Evolutionary conservation across 257 asterid genomes (phyloP), one percentile per base, ranked within the genome.

Genomic region (Fraxinus excelsior): DNA sequence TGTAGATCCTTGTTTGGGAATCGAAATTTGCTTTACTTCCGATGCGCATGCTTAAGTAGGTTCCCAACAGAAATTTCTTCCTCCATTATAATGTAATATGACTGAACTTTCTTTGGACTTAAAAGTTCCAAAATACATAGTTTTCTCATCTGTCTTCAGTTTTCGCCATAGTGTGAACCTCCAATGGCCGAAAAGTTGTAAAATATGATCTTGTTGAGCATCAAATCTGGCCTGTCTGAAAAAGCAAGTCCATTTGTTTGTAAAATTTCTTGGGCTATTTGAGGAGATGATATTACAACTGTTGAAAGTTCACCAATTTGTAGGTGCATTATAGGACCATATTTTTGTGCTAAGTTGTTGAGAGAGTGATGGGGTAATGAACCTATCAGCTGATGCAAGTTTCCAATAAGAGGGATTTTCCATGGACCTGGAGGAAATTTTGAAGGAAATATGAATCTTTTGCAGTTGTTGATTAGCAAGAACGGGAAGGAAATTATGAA

Each of bases 141-240:
- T 28, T 75, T 79, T 6, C 77, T 49, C 58, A 79, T 7, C 23
- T 82, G 83, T 53, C 86, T 82, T 83, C 80, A 79, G 70, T 71
- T 35, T n/a, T 19, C 42, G 8, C 83, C 86, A 26, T 82, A 79
- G 10, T 78, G 80, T 26, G 83, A 67, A 19, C 29, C 67, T 2
- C 73, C 83, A 0, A 82, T 40, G 28, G 79, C 83, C 2, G 66
- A 25, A 37, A 13, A 79, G 2, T 82, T 66, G 74, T 82, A 82
- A 0, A 51, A 53, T 9, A 79, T 37, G 60, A 70, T 32, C 9
- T 29, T 71, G 8, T 34, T 18, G 1, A 29, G 68, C 7, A 37
- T 14, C 14, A 70, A 18, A 18, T 34, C 40, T 3, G 75, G 78
- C 66, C 82, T 69, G 42, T 34, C 38, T 3, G 82, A 77, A 23